A percentile compares a stretch with the other conserved stretches of the same genome.
Evolutionary conservation across 2,329 filamentous ascomycete genomes (phyloP).

Genomic region (Claviceps citrina): DNA sequence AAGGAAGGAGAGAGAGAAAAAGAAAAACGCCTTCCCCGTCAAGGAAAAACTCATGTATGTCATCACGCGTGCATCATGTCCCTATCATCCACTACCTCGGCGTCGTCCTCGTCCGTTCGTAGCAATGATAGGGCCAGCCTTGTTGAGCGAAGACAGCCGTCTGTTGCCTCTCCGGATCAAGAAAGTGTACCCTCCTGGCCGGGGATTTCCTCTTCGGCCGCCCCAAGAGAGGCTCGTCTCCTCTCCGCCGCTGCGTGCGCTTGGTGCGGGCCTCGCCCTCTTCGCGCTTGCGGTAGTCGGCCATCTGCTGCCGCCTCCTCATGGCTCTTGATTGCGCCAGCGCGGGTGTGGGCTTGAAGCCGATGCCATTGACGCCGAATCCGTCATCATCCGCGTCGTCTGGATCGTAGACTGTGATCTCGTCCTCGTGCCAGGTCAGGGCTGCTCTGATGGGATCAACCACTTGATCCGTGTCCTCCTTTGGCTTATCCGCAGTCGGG

Average conservation of each 20-base stretch:
- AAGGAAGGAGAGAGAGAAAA: too few relatives aligned
- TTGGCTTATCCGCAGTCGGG: constrained; percentile 4
- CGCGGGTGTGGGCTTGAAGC: constrained; percentile 48
- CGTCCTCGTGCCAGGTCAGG: constrained; percentile 52
- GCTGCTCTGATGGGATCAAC: constrained; percentile 41
- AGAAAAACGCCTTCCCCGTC: not conserved
- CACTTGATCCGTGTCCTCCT: constrained; percentile 22
- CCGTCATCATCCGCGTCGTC: constrained; percentile 52
- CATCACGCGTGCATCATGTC: not conserved
- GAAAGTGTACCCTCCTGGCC: constrained; percentile 25
- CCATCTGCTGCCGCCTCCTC: constrained; percentile 44
- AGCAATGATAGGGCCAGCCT: not conserved
- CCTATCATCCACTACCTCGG: not conserved
- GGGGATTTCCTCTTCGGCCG: constrained; percentile 15
- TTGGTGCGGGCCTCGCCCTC: constrained; percentile 42
- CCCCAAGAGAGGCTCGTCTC: constrained; percentile 13
- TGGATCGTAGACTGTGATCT: constrained; percentile 51
- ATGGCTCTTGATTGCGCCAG: constrained; percentile 41
- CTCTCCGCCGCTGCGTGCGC: constrained; percentile 36
- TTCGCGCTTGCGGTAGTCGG: constrained; percentile 45
- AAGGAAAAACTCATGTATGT: not conserved
- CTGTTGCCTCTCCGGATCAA: constrained; percentile 22
- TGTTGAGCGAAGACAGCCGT: constrained; percentile 15
- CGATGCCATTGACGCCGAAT: constrained; percentile 51
- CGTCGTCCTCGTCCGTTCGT: not conserved